These are phyloP conservation scores for Senna siamea DNA, from an alignment of 306 rosid genomes.

Conservation along the genomic window DNA sequence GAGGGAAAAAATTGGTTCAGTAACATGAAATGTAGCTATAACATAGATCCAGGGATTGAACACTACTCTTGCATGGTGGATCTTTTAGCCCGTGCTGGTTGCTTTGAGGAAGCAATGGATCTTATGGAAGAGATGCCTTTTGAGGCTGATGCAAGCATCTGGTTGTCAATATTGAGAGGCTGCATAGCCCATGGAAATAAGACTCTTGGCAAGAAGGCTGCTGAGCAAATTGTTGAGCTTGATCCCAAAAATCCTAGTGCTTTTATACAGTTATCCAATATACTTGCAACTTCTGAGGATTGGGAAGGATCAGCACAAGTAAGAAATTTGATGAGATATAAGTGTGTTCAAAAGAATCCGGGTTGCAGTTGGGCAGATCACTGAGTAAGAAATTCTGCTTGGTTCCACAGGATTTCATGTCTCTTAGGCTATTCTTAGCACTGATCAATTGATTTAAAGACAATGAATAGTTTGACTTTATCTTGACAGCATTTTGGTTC, in stretches of 20 bases:
- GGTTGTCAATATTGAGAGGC: constrained; percentile 74
- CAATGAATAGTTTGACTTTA: constrained; percentile 17
- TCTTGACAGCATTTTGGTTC: constrained; percentile 2
- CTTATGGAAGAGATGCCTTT: constrained; percentile 53
- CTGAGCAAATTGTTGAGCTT: constrained; percentile 59
- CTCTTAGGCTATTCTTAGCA: not conserved
- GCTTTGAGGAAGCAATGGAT: constrained; percentile 57
- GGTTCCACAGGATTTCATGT: not conserved
- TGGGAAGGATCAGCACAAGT: constrained; percentile 79
- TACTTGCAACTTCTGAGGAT: constrained; percentile 63
- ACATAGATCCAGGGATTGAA: constrained; percentile 45
- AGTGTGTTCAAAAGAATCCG: constrained; percentile 53
- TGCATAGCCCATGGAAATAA: constrained; percentile 67
- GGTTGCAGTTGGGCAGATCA: constrained; percentile 77
- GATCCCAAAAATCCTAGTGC: constrained; percentile 69
- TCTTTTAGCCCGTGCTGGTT: constrained; percentile 74
- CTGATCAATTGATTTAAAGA: not conserved
- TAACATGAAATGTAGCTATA: constrained; percentile 53
- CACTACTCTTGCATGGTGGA: constrained; percentile 81
- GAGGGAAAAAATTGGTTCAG: constrained; percentile 70
- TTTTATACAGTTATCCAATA: constrained; percentile 71
- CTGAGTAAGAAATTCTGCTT: constrained; percentile 35
- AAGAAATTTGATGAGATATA: constrained; percentile 60
- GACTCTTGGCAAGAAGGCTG: constrained; percentile 51
- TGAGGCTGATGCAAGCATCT: constrained; percentile 66